Evolutionary conservation across 805 yeast genomes (phyloP).

Genomic region (Saccharomyces kudriavzevii): DNA sequence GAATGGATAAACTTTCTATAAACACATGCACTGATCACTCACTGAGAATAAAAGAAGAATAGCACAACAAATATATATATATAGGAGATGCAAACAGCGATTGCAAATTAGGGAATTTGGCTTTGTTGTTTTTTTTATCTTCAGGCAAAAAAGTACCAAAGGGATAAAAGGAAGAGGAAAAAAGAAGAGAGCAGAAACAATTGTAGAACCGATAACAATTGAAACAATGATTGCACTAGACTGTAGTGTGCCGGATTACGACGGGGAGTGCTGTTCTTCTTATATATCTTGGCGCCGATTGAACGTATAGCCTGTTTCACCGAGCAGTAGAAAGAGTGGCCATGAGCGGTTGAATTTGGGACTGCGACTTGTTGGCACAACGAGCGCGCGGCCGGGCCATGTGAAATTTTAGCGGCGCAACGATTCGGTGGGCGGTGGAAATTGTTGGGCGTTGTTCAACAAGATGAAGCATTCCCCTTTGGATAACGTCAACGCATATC

Average conservation of each 20-base stretch:
- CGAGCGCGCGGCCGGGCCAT: not conserved
- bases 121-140: not conserved
- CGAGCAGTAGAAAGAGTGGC: not conserved
- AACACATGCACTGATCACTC: not conserved
- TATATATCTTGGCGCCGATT: not conserved
- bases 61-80: not conserved
- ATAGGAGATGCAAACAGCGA: not conserved
- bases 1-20: not conserved
- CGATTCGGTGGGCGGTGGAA: not conserved
- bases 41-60: not conserved
- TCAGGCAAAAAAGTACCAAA: not conserved
- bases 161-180: not conserved
- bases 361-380: not conserved
- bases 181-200: not conserved
- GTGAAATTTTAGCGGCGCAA: not conserved
- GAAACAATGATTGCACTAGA: not conserved
- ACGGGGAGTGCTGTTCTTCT: not conserved
- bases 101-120: not conserved
- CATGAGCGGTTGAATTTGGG: not conserved
- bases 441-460: not conserved
- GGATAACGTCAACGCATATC: not conserved
- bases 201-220: not conserved
- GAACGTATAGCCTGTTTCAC: not conserved
- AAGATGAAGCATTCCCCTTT: not conserved
- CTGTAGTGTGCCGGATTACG: not conserved